Base-by-base conservation (phyloP, 108 stramenopile species). In the Schizochytrium sp. region DNA sequence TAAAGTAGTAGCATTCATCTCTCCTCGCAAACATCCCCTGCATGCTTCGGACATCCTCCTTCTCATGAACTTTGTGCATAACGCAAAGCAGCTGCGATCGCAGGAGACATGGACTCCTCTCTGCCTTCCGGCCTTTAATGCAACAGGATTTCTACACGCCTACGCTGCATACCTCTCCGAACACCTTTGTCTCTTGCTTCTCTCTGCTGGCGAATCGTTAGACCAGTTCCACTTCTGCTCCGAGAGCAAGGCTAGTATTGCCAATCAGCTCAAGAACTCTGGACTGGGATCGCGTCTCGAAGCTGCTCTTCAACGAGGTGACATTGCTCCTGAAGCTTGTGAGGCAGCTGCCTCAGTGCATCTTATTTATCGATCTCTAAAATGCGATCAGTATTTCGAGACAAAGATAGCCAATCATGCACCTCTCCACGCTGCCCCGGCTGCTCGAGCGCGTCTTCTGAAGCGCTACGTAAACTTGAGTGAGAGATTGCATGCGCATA, bases 91-190 rank as follows among this genome's bases (percentile, higher is more conserved):
- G 53, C 76, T 83, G 8, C 76, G 76, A 47, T 83, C 76, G 76
- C 76, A 83, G 28, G 76, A 83, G 28, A 83, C 76, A 5, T 83
- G 76, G 76, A 83, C 76, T 17, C 76, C 76, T 10, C 76, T 83
- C 28, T 83, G 76, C n/a, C 76, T 83, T n/a, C 76, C 76, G 47
- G 76, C 50, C 17, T 83, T 83, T 53, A 83, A 83, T 40, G n/a
- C 50, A 49, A 83, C 76, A 2, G 76, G 76, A 5, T 83, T 83
- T 2, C 76, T 83, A 5, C 76, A 83, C 47, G 76, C 76, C 28
- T 83, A 83, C 28, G 76, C 76, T 2, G 76, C 76, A 1, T 83
- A 83, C 28, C 17, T 83, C 15, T 83, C 76, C 15, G 76, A 83
- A 13, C 8, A 83, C 13, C 47, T 83, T n/a, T 83, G 76, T 53